Base-by-base conservation (phyloP, 1,284 basidiomycete species). In the Moesziomyces sp. region DNA sequence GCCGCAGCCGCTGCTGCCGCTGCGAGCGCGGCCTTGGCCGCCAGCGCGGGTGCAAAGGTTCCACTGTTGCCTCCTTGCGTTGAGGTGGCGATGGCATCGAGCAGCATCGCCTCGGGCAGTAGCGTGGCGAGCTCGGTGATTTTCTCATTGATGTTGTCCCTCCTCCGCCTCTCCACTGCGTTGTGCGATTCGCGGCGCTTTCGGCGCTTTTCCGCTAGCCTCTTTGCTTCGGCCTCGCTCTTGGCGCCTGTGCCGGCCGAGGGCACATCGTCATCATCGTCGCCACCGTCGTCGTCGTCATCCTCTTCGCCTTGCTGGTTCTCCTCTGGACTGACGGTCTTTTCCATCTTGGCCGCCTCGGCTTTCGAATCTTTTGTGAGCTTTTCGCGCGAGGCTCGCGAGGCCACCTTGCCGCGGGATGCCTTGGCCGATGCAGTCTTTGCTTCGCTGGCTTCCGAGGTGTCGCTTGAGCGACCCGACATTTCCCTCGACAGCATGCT, bases 141-240 rank as follows among this genome's bases (percentile, higher is more conserved):
- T 85, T 92, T 92, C 86, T 95, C 93, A 85, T 96, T 96, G 84
- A 96, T 96, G 83, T 94, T 94, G 83, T 95, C 93, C 48, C 93
- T 85, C 55, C 93, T 84, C 28, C 93, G 86, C 19, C 93, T 87
- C 86, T 96, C 93, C 70, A 96, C 93, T 4, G 93, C 93, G 80
- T 95, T 95, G 84, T 95, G 93, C 7, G 90, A 91, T 85, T 94
- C 93, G 63, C 93, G 86, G 49, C 93, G 86, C 46, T 91, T 86
- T 10, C 92, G 86, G 13, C 92, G 86, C 83, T 93, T 93, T 85
- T 94, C 93, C 72, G 76, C 68, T 19, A 74, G 59, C 38, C 52
- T 63, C 46, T 71, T 74, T 1, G 75, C 75, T 18, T 77, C 75
- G 14, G 71, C 67, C 43, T 77, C 75, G 48, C 66, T 60, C 51